Conservation (phyloP, 2,329 filamentous ascomycete species). For the Parafenestella ontariensis region DNA sequence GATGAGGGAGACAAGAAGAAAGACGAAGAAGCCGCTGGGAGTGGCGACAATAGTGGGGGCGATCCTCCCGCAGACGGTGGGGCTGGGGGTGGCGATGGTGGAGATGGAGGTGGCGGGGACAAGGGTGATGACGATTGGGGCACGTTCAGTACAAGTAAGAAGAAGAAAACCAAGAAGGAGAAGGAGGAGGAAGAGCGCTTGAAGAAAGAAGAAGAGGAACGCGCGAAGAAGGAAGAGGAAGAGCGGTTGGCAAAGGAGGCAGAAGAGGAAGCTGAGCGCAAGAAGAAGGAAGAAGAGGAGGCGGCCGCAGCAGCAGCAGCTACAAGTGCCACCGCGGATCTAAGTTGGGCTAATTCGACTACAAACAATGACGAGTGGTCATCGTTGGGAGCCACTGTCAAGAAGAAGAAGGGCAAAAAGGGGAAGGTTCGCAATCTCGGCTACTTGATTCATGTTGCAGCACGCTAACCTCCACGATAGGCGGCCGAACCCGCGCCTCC, state of each 20-base stretch:
- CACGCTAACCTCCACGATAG: constrained; percentile 40
- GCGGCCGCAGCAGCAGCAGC: constrained; percentile 40
- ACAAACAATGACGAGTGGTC: constrained; percentile 41
- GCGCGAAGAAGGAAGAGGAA: constrained; percentile 47
- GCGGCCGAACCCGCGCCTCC: constrained; percentile 32
- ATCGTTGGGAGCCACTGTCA: constrained; percentile 28
- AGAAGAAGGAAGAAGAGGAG: constrained; percentile 44
- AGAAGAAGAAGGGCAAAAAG: constrained; percentile 51
- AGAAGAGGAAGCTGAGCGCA: constrained; percentile 49
- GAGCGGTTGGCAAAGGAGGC: constrained; percentile 48
- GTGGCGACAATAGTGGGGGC: constrained; percentile 42
- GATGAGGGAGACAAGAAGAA: constrained; percentile 58
- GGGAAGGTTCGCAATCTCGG: constrained; percentile 48
- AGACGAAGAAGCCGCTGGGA: constrained; percentile 47
- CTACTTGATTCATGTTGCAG: constrained; percentile 38
- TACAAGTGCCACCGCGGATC: constrained; percentile 29
- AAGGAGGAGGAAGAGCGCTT: constrained; percentile 46
- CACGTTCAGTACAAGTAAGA: constrained; percentile 43
- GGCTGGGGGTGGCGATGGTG: constrained; percentile 43
- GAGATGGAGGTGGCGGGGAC: constrained; percentile 45
- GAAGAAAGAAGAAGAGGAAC: constrained; percentile 49
- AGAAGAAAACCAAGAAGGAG: constrained; percentile 50
- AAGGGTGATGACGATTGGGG: constrained; percentile 35
- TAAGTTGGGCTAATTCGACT: constrained; percentile 40
- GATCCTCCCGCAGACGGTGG: constrained; percentile 47